These are phyloP conservation scores for Spatholobus suberectus DNA, from an alignment of 306 rosid species.

Conservation along the genomic window DNA sequence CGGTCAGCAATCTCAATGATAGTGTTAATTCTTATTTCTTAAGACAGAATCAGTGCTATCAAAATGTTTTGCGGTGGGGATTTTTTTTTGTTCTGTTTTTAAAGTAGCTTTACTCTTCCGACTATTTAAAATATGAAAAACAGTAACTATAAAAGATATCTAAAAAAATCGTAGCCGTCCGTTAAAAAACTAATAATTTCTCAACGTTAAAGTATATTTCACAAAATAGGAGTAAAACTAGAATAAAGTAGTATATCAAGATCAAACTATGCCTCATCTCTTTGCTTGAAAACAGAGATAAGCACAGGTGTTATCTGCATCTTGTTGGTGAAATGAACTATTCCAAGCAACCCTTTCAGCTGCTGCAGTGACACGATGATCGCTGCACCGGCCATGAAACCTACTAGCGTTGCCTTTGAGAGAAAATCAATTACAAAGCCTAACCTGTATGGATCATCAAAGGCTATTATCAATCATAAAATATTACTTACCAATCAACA, in stretches of 20 bases:
- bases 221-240: background rate
- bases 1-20: conserved; percentile 21
- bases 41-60: conserved; percentile 35
- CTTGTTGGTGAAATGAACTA: conserved; percentile 76
- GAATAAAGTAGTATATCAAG: conserved; percentile 15
- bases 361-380: conserved; percentile 93
- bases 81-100: background rate
- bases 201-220: background rate
- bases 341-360: conserved; percentile 92
- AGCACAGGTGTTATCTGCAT: conserved; percentile 87
- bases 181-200: background rate
- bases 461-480: conserved; percentile 33
- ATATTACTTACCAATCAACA: background rate
- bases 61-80: conserved; percentile 38
- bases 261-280: conserved; percentile 63
- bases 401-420: conserved; percentile 92
- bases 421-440: conserved; percentile 96
- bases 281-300: conserved; percentile 65
- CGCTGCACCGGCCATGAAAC: conserved; percentile 99
- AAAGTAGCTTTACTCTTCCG: conserved; percentile 8
- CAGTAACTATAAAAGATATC: background rate
- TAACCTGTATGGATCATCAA: conserved; percentile 56
- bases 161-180: conserved; percentile 5
- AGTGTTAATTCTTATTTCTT: conserved; percentile 17
- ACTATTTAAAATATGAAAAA: background rate